A percentile compares a stretch with the other conserved stretches of the same genome.
Conservation (phyloP, 257 asterid genomes). For the Solanum pinnatisectum region DNA sequence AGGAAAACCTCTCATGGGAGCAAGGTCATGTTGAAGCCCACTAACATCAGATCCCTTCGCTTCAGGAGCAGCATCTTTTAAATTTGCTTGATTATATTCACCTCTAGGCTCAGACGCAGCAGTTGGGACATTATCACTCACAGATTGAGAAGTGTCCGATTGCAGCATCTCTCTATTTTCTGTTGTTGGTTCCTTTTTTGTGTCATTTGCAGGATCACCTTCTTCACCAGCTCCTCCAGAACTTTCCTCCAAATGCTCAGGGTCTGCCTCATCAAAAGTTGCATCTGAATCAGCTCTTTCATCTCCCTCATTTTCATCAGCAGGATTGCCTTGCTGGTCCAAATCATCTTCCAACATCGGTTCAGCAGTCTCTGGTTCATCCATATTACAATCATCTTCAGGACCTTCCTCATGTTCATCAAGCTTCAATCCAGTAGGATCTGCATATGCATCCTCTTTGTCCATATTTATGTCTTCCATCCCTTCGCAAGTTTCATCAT, state of each 20-base stretch:
- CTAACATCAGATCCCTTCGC: constrained; percentile 28
- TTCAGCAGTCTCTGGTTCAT: constrained; percentile 36
- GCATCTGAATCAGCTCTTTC: constrained; percentile 26
- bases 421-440: constrained; percentile 58
- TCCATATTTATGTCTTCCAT: constrained; percentile 57
- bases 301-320: constrained; percentile 24
- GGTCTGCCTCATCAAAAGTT: constrained; percentile 31
- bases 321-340: constrained; percentile 30
- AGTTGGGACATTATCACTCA: constrained; percentile 21
- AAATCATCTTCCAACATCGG: constrained; percentile 47
- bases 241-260: constrained; percentile 29
- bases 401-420: constrained; percentile 37
- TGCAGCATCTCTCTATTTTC: constrained; percentile 29
- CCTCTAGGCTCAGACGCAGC: constrained; percentile 27
- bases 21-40: constrained; percentile 38
- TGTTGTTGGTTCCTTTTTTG: constrained; percentile 22
- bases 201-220: constrained; percentile 29
- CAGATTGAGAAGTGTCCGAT: constrained; percentile 17
- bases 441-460: constrained; percentile 51
- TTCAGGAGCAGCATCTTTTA: constrained; percentile 40
- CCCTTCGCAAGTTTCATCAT: constrained; percentile 33
- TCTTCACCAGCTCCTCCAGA: constrained; percentile 32
- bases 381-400: constrained; percentile 30
- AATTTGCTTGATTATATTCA: constrained; percentile 26
- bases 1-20: constrained; percentile 52